These are phyloP conservation scores for Lithohypha guttulata DNA, from an alignment of 2,329 filamentous ascomycete genomes.

Conservation along the genomic window DNA sequence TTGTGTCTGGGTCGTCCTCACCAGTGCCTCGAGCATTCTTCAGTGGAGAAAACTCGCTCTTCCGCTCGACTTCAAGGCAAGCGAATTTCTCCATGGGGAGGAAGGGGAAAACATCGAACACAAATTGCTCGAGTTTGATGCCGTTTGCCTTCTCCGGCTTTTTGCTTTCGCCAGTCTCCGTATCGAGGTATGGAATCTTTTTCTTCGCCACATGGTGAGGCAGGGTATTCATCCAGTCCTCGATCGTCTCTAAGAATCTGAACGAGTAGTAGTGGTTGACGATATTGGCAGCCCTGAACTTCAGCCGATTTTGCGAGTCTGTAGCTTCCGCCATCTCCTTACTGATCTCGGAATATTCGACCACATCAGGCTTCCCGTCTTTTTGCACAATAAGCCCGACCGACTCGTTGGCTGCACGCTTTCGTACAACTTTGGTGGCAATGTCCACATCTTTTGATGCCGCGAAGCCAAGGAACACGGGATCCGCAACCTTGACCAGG, in stretches of 20 bases:
- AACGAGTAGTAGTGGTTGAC: slow-evolving; percentile 99
- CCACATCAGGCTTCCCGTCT: slow-evolving; percentile 92
- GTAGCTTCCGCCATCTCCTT: slow-evolving; percentile 75
- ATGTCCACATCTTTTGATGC: slow-evolving; percentile 84
- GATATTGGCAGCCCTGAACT: slow-evolving; percentile 96
- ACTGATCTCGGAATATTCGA: slow-evolving; percentile 98
- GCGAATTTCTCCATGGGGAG: slow-evolving; percentile 80
- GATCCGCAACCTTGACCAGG: slow-evolving; percentile 96
- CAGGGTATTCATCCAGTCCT: slow-evolving; percentile 71
- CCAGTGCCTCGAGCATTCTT: slow-evolving; percentile 83
- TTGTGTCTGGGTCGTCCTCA: slow-evolving; percentile 90
- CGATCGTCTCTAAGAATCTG: slow-evolving; percentile 81
- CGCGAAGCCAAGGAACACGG: slow-evolving; percentile 87
- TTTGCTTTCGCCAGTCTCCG: slow-evolving; percentile 63
- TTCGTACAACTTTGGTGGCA: slow-evolving; percentile 97
- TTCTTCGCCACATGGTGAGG: slow-evolving; percentile 95
- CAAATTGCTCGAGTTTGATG: slow-evolving; percentile 98
- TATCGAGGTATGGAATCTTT: slow-evolving; percentile 87
- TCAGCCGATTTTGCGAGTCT: slow-evolving; percentile 73
- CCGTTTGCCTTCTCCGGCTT: slow-evolving; percentile 94
- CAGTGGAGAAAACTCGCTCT: slow-evolving; percentile 95
- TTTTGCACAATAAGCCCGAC: slow-evolving; percentile 90
- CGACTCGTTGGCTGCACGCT: slow-evolving; percentile 90
- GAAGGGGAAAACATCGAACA: slow-evolving; percentile 96
- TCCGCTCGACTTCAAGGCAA: slow-evolving; percentile 87